Percentiles rank a stretch among this genome's conserved stretches.
These are phyloP conservation scores for Lagerstroemia speciosa DNA, from an alignment of 345 rosid species.

Conservation along the genomic window DNA sequence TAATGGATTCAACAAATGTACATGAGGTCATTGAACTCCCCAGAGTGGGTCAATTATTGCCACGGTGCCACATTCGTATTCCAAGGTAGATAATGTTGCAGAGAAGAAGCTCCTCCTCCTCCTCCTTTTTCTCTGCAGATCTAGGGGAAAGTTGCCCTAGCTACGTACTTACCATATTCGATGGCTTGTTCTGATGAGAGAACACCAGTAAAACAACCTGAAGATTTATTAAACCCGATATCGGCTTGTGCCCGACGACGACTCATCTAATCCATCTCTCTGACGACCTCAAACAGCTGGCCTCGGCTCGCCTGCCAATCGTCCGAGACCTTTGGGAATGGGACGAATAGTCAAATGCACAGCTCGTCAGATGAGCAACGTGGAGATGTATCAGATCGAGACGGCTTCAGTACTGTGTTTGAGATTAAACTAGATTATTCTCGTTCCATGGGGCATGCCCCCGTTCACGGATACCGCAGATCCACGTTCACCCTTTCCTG, in stretches of 20 bases:
- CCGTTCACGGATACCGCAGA: conserved; percentile 20
- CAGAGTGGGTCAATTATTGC: too few relatives aligned
- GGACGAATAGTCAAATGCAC: neutral
- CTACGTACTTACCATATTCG: neutral
- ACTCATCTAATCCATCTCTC: neutral
- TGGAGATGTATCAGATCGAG: neutral
- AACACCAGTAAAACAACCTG: neutral
- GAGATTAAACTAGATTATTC: neutral
- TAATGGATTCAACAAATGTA: too few relatives aligned
- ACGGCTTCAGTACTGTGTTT: conserved; percentile 8
- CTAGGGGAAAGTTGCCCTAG: neutral
- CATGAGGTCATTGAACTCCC: too few relatives aligned
- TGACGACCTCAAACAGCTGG: neutral
- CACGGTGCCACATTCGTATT: too few relatives aligned
- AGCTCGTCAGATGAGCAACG: too few relatives aligned
- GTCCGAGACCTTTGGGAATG: neutral
- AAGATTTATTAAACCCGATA: neutral
- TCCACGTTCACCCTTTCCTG: conserved; percentile 25
- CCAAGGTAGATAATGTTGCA: neutral
- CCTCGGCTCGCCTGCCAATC: too few relatives aligned
- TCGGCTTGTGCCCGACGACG: neutral
- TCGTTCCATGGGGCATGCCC: conserved; percentile 14
- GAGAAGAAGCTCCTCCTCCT: neutral
- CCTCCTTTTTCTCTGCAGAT: neutral
- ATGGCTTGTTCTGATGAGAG: neutral